Conservation (phyloP, 371 early-diverging fungal genomes). For the Mucor ambiguus region DNA sequence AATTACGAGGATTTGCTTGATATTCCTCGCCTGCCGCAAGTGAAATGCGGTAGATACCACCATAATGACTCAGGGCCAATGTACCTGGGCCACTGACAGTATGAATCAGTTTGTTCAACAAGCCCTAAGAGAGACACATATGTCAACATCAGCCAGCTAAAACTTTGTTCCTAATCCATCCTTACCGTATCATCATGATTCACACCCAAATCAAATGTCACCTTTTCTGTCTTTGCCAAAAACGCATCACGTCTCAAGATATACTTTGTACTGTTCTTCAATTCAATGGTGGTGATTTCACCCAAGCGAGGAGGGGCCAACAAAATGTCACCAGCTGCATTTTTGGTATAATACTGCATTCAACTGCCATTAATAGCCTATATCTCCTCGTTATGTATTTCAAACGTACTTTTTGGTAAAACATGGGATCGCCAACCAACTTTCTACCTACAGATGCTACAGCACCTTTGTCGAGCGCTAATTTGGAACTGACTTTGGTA, state of each 20-base stretch:
- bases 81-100: constrained; percentile 72
- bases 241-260: constrained; percentile 71
- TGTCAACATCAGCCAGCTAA: background rate
- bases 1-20: constrained; percentile 68
- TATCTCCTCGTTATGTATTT: background rate
- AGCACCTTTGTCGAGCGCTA: constrained; percentile 52
- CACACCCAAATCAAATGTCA: constrained; percentile 59
- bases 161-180: too few species aligned
- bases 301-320: constrained; percentile 68
- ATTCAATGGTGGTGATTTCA: constrained; percentile 65
- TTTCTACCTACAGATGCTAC: constrained; percentile 55
- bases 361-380: background rate
- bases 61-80: constrained; percentile 71
- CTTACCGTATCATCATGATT: constrained; percentile 25
- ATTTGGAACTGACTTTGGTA: constrained; percentile 53
- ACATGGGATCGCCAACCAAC: constrained; percentile 57
- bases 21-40: constrained; percentile 72
- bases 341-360: constrained; percentile 61
- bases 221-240: constrained; percentile 68
- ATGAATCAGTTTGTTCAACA: constrained; percentile 65
- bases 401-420: constrained; percentile 61
- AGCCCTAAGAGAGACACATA: constrained; percentile 42
- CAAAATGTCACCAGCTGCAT: constrained; percentile 66
- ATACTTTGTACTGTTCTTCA: constrained; percentile 65
- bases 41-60: constrained; percentile 73